Evolutionary conservation across 2,329 filamentous ascomycete species (phyloP).

Genomic region (Calonectria hongkongensis): DNA sequence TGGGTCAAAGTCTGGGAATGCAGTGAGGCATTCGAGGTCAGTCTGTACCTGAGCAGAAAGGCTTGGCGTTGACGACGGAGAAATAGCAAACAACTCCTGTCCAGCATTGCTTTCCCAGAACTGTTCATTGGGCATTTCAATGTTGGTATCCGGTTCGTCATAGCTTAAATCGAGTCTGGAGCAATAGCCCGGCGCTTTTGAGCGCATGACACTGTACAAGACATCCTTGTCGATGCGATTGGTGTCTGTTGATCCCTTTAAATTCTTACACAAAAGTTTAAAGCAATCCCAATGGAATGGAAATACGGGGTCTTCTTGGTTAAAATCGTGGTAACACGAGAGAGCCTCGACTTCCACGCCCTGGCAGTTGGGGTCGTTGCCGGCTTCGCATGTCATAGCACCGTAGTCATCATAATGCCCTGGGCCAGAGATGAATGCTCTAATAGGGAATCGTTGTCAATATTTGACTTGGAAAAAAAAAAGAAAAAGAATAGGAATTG

Average conservation of each 20-base stretch:
- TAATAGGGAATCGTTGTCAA: neutral
- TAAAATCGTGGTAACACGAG: constrained; percentile 6
- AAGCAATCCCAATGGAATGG: constrained; percentile 32
- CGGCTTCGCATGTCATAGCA: neutral
- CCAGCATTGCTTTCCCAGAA: constrained; percentile 13
- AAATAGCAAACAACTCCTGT: constrained; percentile 15
- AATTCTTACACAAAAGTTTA: neutral
- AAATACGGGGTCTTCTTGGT: constrained; percentile 20
- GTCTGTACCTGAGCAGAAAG: neutral
- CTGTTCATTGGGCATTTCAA: neutral
- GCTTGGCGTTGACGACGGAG: neutral
- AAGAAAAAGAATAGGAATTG: no score
- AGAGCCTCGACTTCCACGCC: neutral
- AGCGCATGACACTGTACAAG: constrained; percentile 29
- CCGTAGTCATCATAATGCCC: constrained; percentile 21
- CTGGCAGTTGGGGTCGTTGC: constrained; percentile 15
- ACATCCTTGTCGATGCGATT: constrained; percentile 21
- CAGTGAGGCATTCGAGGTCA: neutral
- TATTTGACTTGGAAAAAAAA: neutral
- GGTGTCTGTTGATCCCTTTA: neutral
- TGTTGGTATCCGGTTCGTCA: neutral
- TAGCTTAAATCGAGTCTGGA: neutral
- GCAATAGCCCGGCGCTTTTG: neutral
- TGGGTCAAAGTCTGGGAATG: neutral
- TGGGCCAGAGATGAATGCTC: constrained; percentile 22